Evolutionary conservation across 225 moss, liverwort and hornwort genomes (phyloP), one percentile per base, ranked within the genome.

Genomic region (Physcomitrium patens): DNA sequence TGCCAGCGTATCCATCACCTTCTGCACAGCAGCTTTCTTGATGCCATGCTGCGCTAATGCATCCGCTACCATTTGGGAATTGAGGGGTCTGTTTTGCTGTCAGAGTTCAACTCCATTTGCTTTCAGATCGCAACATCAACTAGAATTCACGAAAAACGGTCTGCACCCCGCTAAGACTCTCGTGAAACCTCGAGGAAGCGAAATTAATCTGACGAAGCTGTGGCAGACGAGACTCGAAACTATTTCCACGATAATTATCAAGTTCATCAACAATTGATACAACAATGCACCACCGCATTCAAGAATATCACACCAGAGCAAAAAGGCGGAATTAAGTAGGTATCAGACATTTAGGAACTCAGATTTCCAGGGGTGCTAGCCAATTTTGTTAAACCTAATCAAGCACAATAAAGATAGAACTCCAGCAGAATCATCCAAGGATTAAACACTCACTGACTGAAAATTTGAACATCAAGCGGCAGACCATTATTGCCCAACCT

Each of bases 61-160:
- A 83, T 99, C 99, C 15, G 99, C 78, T 65, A 99, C 90, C 79
- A 87, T 87, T 78, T 99, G 99, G 7, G 85, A 67, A 68, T 99
- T 99, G 23, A 99, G 73, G 26, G 95, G 99, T 61, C 99, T 91
- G 65, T 99, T 99, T 95, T 95, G 93, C 99, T 99, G 86, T 77
- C 72, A 88, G 42, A 51, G 22, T 18, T 57, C 61, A 62, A 31
- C 16, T 26, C 51, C 26, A 59, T 54, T 42, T 12, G 18, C 18
- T 12, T 22, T 23, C 31, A 56, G 14, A 48, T 23, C 23, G 68
- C 48, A 23, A 31, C 69, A 24, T 16, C 52, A 45, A 9, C 4
- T 37, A 67, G 49, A 48, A 37, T 37, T 37, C 4, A 37, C 1
- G 31, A 37, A 37, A 37, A 37, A 37, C 7, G 31, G 31, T 47